Conservation (phyloP, 1,284 basidiomycete genomes). For the Agaricales sp. region DNA sequence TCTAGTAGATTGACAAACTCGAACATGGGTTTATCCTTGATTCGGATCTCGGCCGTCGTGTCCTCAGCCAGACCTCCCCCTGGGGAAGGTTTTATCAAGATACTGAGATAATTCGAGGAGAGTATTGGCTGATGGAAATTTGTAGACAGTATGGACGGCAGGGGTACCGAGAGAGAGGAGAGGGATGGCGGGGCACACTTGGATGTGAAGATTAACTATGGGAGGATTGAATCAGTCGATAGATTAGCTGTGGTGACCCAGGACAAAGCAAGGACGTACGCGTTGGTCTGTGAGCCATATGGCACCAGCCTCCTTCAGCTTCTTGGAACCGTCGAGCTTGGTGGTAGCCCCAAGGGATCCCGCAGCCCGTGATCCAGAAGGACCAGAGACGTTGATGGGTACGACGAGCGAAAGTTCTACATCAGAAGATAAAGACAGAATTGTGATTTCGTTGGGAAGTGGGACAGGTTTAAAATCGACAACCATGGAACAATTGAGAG, state of each 20-base stretch:
- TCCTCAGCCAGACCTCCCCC: constrained; percentile 56
- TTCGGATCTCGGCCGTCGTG: constrained; percentile 54
- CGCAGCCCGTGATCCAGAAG: constrained; percentile 24
- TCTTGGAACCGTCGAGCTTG: constrained; percentile 24
- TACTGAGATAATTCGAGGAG: constrained; percentile 51
- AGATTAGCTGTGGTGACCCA: constrained; percentile 5
- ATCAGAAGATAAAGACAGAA: constrained; percentile 44
- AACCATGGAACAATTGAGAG: constrained; percentile 71
- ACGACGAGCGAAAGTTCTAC: constrained; percentile 49
- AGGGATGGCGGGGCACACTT: constrained; percentile 30
- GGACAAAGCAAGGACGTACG: constrained; percentile 29
- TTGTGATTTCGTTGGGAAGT: constrained; percentile 48
- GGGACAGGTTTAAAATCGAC: constrained; percentile 49
- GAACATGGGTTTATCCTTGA: constrained; percentile 60
- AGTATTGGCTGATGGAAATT: constrained; percentile 69
- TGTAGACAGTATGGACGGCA: constrained; percentile 53
- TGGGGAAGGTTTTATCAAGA: constrained; percentile 55
- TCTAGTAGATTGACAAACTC: constrained; percentile 61
- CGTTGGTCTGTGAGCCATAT: constrained; percentile 62
- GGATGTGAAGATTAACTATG: constrained; percentile 55
- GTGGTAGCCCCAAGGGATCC: neutral
- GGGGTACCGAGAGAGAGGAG: constrained; percentile 44
- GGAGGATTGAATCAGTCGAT: constrained; percentile 1
- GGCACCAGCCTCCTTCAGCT: constrained; percentile 46
- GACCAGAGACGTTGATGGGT: constrained; percentile 27